Conservation (phyloP, 1,284 basidiomycete genomes). For the Ustilago esculenta region DNA sequence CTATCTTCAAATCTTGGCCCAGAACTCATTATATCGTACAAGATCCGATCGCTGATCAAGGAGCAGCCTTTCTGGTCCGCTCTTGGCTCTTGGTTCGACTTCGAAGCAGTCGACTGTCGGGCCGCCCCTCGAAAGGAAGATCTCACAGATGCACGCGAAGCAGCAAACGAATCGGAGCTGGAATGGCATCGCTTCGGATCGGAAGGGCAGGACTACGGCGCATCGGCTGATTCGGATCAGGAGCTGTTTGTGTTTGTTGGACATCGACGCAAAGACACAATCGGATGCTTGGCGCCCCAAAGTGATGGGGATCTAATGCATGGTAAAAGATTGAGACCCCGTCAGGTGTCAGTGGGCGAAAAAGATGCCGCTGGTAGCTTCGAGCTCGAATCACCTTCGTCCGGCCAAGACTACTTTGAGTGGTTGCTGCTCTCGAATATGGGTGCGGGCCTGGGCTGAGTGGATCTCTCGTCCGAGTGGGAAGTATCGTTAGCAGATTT, state of each 20-base stretch:
- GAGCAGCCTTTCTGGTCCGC: constrained; percentile 83
- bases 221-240: constrained; percentile 37
- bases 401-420: constrained; percentile 51
- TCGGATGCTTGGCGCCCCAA: constrained; percentile 40
- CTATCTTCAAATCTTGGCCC: constrained; percentile 2
- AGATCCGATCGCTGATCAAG: constrained; percentile 78
- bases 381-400: constrained; percentile 19
- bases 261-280: constrained; percentile 33
- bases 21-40: constrained; percentile 70
- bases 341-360: constrained; percentile 12
- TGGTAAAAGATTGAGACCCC: constrained; percentile 37
- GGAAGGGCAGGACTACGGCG: constrained; percentile 21
- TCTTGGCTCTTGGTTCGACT: constrained; percentile 83
- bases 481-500: neutral
- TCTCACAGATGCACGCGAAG: neutral
- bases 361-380: neutral
- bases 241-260: constrained; percentile 57
- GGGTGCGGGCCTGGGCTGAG: constrained; percentile 29
- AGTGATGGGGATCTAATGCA: constrained; percentile 51
- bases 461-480: no score
- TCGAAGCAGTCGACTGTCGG: constrained; percentile 71
- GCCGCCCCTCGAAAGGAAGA: neutral
- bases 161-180: neutral
- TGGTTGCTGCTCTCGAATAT: constrained; percentile 50
- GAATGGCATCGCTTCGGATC: constrained; percentile 40